Percentiles rank a stretch among this genome's conserved stretches.
These are phyloP conservation scores for Hypoxylon sp. DNA, from an alignment of 2,329 filamentous ascomycete species.

Conservation along the genomic window DNA sequence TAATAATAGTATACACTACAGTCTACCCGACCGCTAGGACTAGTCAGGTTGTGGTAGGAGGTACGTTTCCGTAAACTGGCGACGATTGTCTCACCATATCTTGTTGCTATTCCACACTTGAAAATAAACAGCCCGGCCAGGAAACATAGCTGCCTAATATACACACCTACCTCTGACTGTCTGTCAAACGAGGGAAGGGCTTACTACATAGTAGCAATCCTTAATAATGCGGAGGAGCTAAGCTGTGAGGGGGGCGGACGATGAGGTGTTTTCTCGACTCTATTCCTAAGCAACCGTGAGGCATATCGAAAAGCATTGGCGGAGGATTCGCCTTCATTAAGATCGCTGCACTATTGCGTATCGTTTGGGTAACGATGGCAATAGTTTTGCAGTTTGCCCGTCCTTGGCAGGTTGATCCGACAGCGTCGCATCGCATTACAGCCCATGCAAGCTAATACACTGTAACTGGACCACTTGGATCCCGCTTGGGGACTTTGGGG, in stretches of 20 bases:
- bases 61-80: conserved; percentile 10
- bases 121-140: neutral
- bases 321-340: conserved; percentile 38
- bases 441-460: conserved; percentile 35
- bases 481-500: conserved; percentile 6
- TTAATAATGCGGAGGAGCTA: neutral
- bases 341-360: conserved; percentile 42
- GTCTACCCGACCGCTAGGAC: neutral
- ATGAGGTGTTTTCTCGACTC: conserved; percentile 37
- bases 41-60: conserved; percentile 10
- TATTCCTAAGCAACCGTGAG: conserved; percentile 18
- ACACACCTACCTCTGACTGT: neutral
- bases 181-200: conserved; percentile 1
- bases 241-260: conserved; percentile 4
- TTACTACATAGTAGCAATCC: conserved; percentile 11
- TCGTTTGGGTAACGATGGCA: conserved; percentile 33
- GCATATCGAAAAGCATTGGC: conserved; percentile 36
- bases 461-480: conserved; percentile 36
- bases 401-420: conserved; percentile 53
- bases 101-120: neutral
- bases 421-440: conserved; percentile 38
- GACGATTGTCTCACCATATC: conserved; percentile 13
- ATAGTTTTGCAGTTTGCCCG: conserved; percentile 38
- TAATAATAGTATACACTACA: neutral
- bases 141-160: conserved; percentile 26